A percentile compares a stretch with the other conserved stretches of the same genome.
phyloP scores from a whole-genome alignment of 441 rosid species.

The Mallotus japonicus region DNA sequence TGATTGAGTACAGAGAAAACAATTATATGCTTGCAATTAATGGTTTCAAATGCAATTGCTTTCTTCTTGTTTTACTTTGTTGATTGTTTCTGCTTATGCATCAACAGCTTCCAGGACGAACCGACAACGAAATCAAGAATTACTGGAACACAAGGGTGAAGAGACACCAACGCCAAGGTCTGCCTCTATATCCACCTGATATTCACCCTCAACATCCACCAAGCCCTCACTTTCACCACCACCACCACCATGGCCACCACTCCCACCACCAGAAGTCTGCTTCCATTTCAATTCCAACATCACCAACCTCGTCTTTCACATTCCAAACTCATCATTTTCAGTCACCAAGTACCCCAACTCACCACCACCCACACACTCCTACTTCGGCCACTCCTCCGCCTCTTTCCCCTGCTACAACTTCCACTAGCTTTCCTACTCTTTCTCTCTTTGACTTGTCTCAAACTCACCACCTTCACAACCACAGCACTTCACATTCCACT shows the following conservation, averaged over 20 bases:
- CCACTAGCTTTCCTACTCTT: slow-evolving; percentile 15
- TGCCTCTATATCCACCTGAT: slow-evolving; percentile 77
- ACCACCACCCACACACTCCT: slow-evolving; percentile 28
- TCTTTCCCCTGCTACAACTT: slow-evolving; percentile 28
- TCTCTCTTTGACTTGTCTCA: slow-evolving; percentile 20
- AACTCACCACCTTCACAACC: slow-evolving; percentile 24
- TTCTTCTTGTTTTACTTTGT: background rate
- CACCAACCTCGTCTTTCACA: slow-evolving; percentile 19
- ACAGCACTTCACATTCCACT: slow-evolving; percentile 27
- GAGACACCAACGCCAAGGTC: slow-evolving; percentile 75
- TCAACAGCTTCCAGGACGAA: slow-evolving; percentile 80
- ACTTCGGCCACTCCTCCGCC: slow-evolving; percentile 30
- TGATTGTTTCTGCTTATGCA: background rate
- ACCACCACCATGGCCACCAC: background rate
- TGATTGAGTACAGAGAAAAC: background rate
- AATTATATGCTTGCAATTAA: background rate
- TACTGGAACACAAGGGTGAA: slow-evolving; percentile 92
- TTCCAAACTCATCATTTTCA: slow-evolving; percentile 31
- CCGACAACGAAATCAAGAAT: slow-evolving; percentile 91
- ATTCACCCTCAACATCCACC: slow-evolving; percentile 44
- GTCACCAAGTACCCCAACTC: slow-evolving; percentile 26
- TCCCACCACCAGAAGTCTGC: background rate
- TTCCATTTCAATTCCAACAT: background rate
- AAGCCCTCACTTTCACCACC: slow-evolving; percentile 17
- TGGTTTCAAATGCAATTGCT: background rate